A percentile compares a stretch with the other conserved stretches of the same genome.
phyloP scores from a whole-genome alignment of 495 filamentous ascomycete genomes.

The Penicillium lividum region DNA sequence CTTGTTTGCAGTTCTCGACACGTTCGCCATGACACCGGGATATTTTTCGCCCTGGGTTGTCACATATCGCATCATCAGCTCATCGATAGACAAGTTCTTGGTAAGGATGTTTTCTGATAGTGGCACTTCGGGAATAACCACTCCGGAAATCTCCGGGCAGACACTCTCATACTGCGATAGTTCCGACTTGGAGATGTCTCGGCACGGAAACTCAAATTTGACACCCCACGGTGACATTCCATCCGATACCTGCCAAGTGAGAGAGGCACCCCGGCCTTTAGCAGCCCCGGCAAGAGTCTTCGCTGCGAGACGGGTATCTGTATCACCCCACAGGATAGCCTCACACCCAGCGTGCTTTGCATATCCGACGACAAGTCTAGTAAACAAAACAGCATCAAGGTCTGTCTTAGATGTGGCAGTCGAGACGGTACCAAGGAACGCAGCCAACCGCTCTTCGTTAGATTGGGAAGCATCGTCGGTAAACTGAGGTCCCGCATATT shows the following conservation, averaged over 20 bases:
- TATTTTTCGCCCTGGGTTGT: constrained; percentile 82
- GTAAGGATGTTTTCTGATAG: constrained; percentile 51
- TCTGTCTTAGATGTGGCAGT: constrained; percentile 76
- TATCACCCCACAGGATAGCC: constrained; percentile 78
- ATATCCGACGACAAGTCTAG: constrained; percentile 64
- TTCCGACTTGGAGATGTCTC: constrained; percentile 82
- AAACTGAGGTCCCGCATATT: constrained; percentile 31
- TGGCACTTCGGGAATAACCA: constrained; percentile 47
- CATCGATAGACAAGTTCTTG: constrained; percentile 79
- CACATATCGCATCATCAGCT: constrained; percentile 87
- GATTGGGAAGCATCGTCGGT: constrained; percentile 32
- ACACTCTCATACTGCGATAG: constrained; percentile 61
- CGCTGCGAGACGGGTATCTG: constrained; percentile 83
- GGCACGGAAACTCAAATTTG: constrained; percentile 68
- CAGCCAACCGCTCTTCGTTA: constrained; percentile 48
- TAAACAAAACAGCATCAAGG: constrained; percentile 67
- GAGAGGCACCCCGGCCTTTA: constrained; percentile 80
- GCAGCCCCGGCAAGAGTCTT: constrained; percentile 83
- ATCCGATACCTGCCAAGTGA: constrained; percentile 82
- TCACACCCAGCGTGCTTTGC: constrained; percentile 62
- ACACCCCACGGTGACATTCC: constrained; percentile 62
- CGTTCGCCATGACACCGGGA: constrained; percentile 90
- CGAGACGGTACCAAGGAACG: constrained; percentile 57
- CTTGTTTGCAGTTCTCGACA: constrained; percentile 83
- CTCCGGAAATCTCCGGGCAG: constrained; percentile 50